Percentiles rank a stretch among this genome's conserved stretches.
Evolutionary conservation across 1,284 basidiomycete genomes (phyloP).

Genomic region (Thelephora terrestris): DNA sequence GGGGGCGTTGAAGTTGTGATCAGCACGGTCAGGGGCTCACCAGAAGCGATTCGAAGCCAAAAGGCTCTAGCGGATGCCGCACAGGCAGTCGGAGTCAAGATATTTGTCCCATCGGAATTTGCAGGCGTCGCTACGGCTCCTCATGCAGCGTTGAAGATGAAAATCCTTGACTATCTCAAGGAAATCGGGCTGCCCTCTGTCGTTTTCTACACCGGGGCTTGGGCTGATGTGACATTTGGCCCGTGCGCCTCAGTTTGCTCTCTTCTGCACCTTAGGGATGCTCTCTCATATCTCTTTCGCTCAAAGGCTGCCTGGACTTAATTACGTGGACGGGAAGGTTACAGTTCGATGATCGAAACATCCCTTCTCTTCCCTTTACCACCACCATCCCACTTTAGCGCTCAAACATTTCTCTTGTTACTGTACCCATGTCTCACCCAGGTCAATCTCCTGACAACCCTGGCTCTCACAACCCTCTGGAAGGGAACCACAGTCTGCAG

Average conservation of each 20-base stretch:
- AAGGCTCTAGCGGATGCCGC: conserved; percentile 25
- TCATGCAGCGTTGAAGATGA: conserved; percentile 5
- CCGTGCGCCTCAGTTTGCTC: background rate
- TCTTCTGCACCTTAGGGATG: background rate
- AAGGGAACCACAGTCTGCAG: too few relatives aligned
- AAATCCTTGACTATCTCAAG: conserved; percentile 17
- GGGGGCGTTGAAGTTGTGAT: conserved; percentile 23
- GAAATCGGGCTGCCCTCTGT: conserved; percentile 24
- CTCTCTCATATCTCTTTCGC: conserved; percentile 11
- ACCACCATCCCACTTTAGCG: too few relatives aligned
- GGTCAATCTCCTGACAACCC: too few relatives aligned
- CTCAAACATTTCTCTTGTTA: too few relatives aligned
- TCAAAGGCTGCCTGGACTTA: conserved; percentile 11
- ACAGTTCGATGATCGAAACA: too few relatives aligned
- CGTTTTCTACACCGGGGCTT: conserved; percentile 23
- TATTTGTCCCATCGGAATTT: conserved; percentile 32
- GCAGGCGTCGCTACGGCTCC: conserved; percentile 20
- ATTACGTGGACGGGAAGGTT: conserved; percentile 21
- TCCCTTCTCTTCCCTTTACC: too few relatives aligned
- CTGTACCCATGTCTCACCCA: too few relatives aligned
- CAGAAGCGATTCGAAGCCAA: conserved; percentile 19
- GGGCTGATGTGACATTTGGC: conserved; percentile 11
- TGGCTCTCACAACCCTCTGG: too few relatives aligned
- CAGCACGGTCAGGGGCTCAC: conserved; percentile 19
- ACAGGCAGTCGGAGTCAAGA: conserved; percentile 26